A percentile compares a stretch with the other conserved stretches of the same genome.
Conservation (phyloP, 495 filamentous ascomycete genomes). For the Tetracladium setigerum region DNA sequence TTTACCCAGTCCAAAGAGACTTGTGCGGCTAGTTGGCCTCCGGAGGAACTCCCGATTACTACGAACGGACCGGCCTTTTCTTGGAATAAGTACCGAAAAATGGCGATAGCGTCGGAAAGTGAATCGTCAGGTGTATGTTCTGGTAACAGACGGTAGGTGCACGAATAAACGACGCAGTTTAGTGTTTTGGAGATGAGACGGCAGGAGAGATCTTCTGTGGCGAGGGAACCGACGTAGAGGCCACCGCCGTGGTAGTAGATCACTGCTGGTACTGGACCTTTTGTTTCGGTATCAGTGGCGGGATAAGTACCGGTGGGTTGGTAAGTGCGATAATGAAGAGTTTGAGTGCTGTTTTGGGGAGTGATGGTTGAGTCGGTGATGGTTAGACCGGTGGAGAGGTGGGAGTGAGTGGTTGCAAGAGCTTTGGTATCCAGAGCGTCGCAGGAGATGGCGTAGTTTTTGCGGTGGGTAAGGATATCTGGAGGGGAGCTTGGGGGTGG, state of each 20-base stretch:
- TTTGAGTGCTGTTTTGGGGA: no score
- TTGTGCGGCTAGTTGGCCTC: constrained; percentile 25
- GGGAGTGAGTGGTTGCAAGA: no score
- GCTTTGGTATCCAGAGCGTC: no score
- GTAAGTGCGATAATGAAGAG: no score
- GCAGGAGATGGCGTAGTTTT: no score
- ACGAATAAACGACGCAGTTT: constrained; percentile 20
- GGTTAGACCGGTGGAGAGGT: no score
- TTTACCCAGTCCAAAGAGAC: constrained; percentile 15
- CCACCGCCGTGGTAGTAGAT: constrained; percentile 30
- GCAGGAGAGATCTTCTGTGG: constrained; percentile 27
- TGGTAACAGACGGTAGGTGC: constrained; percentile 24
- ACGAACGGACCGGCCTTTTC: constrained; percentile 6
- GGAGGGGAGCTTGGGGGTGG: no score
- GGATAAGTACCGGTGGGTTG: no score
- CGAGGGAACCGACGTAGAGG: constrained; percentile 23
- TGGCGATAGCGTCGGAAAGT: constrained; percentile 19
- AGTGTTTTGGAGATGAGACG: constrained; percentile 19
- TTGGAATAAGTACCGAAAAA: constrained; percentile 9
- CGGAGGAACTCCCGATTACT: constrained; percentile 25
- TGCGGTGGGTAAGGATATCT: no score
- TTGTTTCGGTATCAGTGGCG: no score
- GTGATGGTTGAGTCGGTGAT: no score
- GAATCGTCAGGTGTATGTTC: constrained; percentile 17
- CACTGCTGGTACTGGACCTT: background rate